Conservation (phyloP, 768 basidiomycete genomes). For the Exsudoporus frostii region DNA sequence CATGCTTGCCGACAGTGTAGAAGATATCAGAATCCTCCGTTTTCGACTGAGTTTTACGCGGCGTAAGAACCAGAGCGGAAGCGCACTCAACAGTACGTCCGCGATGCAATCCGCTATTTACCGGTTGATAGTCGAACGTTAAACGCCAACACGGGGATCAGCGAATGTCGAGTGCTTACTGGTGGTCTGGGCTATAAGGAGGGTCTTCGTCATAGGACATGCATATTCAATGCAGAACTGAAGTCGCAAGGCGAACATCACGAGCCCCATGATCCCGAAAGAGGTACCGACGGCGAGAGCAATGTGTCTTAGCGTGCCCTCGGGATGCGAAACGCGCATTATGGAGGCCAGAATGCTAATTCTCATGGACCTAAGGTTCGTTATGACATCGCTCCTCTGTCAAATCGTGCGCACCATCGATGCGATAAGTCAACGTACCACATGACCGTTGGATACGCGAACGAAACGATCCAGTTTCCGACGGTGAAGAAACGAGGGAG, state of each 20-base stretch:
- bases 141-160: background rate
- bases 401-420: background rate
- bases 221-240: background rate
- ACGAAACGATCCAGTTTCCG: conserved; percentile 14
- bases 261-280: conserved; percentile 15
- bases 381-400: background rate
- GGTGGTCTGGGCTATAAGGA: conserved; percentile 17
- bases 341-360: conserved; percentile 25
- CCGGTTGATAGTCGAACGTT: background rate
- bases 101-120: conserved; percentile 20
- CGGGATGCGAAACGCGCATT: conserved; percentile 20
- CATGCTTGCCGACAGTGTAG: conserved; percentile 21
- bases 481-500: conserved; percentile 5
- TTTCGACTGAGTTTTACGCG: conserved; percentile 12
- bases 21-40: conserved; percentile 17
- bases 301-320: conserved; percentile 5
- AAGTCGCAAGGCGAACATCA: conserved; percentile 8
- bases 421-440: conserved; percentile 2
- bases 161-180: conserved; percentile 12
- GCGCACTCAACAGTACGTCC: conserved; percentile 18
- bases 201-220: conserved; percentile 9
- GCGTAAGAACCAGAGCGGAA: conserved; percentile 20
- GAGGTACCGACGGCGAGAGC: conserved; percentile 7
- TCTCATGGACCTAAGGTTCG: conserved; percentile 19
- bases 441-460: conserved; percentile 19